These are phyloP conservation scores for Gossypium stocksii DNA, from an alignment of 345 rosid species.

Conservation along the genomic window DNA sequence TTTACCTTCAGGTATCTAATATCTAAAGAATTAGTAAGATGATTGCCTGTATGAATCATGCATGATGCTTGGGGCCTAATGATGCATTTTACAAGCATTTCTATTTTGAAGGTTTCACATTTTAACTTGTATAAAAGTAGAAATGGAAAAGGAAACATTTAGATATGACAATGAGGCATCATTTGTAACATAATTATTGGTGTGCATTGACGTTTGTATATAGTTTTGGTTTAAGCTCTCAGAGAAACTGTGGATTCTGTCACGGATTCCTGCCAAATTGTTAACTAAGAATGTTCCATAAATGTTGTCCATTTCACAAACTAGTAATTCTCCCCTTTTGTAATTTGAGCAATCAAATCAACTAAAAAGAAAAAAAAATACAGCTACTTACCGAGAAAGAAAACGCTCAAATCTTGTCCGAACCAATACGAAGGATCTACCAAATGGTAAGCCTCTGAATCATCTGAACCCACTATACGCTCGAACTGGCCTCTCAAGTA, in stretches of 20 bases:
- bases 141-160: constrained; percentile 12
- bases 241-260: not conserved
- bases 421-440: constrained; percentile 1
- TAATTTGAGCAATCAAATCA: not conserved
- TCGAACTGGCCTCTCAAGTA: constrained; percentile 31
- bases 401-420: not conserved
- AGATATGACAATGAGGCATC: constrained; percentile 13
- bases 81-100: not conserved
- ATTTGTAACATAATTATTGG: constrained; percentile 11
- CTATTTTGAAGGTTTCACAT: no score
- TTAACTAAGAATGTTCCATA: not conserved
- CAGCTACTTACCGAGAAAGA: not conserved
- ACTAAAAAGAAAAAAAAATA: not conserved
- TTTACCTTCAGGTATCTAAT: constrained; percentile 81
- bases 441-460: constrained; percentile 20
- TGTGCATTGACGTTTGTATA: constrained; percentile 17
- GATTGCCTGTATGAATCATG: constrained; percentile 12
- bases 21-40: constrained; percentile 64
- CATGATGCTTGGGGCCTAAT: not conserved
- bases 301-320: not conserved
- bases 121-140: constrained; percentile 32
- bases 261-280: not conserved
- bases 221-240: constrained; percentile 6
- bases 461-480: constrained; percentile 10
- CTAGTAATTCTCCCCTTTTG: not conserved